Conservation (phyloP, 2,329 filamentous ascomycete genomes). For the Thelonectria olida region DNA sequence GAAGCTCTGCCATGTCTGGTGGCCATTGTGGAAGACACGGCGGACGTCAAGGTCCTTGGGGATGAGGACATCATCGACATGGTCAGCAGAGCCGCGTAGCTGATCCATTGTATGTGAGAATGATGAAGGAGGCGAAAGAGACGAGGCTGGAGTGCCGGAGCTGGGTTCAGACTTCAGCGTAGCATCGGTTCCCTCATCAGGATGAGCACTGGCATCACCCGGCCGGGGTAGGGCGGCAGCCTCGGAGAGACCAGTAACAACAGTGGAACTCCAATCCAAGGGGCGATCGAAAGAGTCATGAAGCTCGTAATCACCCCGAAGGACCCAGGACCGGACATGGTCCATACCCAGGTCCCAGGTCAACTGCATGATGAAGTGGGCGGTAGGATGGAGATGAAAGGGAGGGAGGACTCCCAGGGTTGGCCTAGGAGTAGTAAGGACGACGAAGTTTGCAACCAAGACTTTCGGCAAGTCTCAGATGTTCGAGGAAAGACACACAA, state of each 20-base stretch:
- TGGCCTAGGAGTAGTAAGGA: neutral
- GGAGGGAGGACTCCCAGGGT: neutral
- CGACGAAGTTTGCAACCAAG: neutral
- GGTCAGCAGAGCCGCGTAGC: constrained; percentile 26
- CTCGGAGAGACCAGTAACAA: constrained; percentile 39
- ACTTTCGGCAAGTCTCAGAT: neutral
- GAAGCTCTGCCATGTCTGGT: constrained; percentile 35
- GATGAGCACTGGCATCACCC: constrained; percentile 34
- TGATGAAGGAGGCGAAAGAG: constrained; percentile 11
- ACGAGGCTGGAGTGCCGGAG: constrained; percentile 23
- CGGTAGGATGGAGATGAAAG: constrained; percentile 13
- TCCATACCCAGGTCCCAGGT: constrained; percentile 41
- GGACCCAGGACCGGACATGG: constrained; percentile 42
- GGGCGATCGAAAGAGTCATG: constrained; percentile 34
- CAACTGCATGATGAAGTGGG: constrained; percentile 35
- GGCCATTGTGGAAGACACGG: constrained; percentile 33
- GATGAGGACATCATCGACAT: constrained; percentile 34
- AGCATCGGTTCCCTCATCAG: constrained; percentile 15
- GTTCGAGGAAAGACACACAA: neutral
- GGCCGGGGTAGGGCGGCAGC: constrained; percentile 28
- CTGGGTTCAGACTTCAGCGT: constrained; percentile 27
- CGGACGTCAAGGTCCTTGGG: constrained; percentile 32
- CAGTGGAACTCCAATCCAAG: constrained; percentile 35
- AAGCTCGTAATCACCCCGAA: constrained; percentile 33
- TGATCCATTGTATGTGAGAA: constrained; percentile 13